Percentiles rank a stretch among this genome's conserved stretches.
phyloP scores from a whole-genome alignment of 495 filamentous ascomycete species.

The Podospora pseudopauciseta region DNA sequence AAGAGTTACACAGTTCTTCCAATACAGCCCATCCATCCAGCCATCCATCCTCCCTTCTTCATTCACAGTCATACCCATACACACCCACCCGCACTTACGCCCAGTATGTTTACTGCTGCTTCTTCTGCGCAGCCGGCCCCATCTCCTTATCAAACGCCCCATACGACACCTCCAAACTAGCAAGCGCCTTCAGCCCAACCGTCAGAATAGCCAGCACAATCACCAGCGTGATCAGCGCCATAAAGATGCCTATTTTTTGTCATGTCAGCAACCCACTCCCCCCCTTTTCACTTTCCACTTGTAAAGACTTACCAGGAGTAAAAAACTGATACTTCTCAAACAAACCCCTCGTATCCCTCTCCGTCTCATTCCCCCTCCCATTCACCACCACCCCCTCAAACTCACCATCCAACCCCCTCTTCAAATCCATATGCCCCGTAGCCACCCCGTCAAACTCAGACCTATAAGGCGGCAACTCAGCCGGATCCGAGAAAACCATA shows the following conservation, averaged over 20 bases:
- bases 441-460: slow-evolving; percentile 41
- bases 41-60: too few relatives aligned
- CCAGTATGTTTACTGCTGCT: slow-evolving; percentile 48
- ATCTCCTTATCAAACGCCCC: slow-evolving; percentile 96
- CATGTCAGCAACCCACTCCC: not conserved
- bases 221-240: slow-evolving; percentile 59
- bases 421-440: slow-evolving; percentile 43
- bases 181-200: slow-evolving; percentile 69
- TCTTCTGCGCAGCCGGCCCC: slow-evolving; percentile 80
- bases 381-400: slow-evolving; percentile 17
- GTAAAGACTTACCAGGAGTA: slow-evolving; percentile 54
- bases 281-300: not conserved
- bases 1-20: slow-evolving; percentile 4
- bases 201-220: slow-evolving; percentile 72
- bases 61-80: not conserved
- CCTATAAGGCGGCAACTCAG: slow-evolving; percentile 43
- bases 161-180: slow-evolving; percentile 82
- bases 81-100: not conserved
- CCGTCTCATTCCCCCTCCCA: slow-evolving; percentile 23
- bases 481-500: slow-evolving; percentile 40
- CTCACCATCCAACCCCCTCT: slow-evolving; percentile 26
- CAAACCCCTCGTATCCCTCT: slow-evolving; percentile 51
- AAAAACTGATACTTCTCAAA: slow-evolving; percentile 94
- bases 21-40: slow-evolving; percentile 2
- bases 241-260: slow-evolving; percentile 58